These are phyloP conservation scores for Trichoderma simmonsii DNA, from an alignment of 2,329 filamentous ascomycete genomes.

Conservation along the genomic window DNA sequence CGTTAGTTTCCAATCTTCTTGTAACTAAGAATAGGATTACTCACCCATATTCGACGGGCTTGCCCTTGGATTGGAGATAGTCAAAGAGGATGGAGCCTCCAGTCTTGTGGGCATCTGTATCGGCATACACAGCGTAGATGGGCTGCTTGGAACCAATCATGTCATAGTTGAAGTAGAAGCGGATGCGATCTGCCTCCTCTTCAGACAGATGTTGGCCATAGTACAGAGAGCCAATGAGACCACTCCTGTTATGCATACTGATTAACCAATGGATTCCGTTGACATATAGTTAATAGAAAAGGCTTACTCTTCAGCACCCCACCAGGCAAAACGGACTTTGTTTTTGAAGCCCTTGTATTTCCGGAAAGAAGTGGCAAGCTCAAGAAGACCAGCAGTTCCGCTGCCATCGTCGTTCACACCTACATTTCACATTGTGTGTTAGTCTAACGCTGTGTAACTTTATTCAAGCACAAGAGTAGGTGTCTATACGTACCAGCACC, in stretches of 20 bases:
- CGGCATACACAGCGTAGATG: constrained; percentile 39
- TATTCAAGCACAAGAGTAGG: neutral
- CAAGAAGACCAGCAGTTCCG: constrained; percentile 35
- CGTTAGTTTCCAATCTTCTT: neutral
- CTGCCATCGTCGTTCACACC: constrained; percentile 40
- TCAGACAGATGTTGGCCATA: constrained; percentile 37
- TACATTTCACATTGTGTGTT: neutral
- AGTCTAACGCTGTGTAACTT: neutral
- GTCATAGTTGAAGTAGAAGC: constrained; percentile 68
- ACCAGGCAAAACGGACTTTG: constrained; percentile 41
- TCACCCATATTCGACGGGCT: constrained; percentile 29
- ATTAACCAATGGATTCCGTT: neutral
- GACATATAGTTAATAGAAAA: neutral
- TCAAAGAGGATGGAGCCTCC: constrained; percentile 33
- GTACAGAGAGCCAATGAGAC: constrained; percentile 43
- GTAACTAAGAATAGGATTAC: neutral
- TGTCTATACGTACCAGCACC: constrained; percentile 30
- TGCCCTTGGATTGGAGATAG: constrained; percentile 30
- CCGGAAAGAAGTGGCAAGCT: constrained; percentile 34
- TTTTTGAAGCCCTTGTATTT: constrained; percentile 37
- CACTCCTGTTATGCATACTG: constrained; percentile 27
- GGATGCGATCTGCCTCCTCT: constrained; percentile 51
- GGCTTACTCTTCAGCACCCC: constrained; percentile 39
- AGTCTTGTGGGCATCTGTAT: constrained; percentile 37
- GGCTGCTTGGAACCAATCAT: constrained; percentile 58